Conservation (phyloP, 257 asterid genomes). For the Rehmannia glutinosa region DNA sequence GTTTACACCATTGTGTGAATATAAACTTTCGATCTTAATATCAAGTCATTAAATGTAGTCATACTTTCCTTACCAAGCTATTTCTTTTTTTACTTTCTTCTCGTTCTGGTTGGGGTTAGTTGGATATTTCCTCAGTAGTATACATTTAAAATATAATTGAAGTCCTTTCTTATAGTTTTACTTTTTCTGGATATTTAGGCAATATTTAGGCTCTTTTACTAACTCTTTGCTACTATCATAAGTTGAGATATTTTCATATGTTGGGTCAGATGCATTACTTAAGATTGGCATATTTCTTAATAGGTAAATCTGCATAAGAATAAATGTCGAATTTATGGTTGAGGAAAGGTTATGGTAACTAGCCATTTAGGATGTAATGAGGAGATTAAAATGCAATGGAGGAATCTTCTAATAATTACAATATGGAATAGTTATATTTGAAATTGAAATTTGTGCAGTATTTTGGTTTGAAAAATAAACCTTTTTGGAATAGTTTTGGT, state of each 20-base stretch:
- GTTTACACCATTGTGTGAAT: background rate
- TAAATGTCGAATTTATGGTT: background rate
- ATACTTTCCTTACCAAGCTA: background rate
- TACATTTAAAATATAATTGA: background rate
- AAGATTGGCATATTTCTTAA: background rate
- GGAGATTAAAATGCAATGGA: background rate
- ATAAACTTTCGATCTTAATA: background rate
- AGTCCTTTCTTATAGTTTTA: too few relatives aligned
- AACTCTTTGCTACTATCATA: background rate
- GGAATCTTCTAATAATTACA: background rate
- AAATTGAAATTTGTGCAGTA: conserved; percentile 8
- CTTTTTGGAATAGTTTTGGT: background rate
- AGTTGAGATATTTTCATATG: background rate
- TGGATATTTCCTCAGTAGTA: background rate
- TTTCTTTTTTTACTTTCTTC: background rate
- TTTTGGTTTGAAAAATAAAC: background rate
- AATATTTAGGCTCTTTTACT: background rate
- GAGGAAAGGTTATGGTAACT: background rate
- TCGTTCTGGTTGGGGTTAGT: background rate
- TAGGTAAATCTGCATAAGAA: conserved; percentile 1
- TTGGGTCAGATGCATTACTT: background rate
- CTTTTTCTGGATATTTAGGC: too few relatives aligned
- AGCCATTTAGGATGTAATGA: background rate
- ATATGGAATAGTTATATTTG: background rate
- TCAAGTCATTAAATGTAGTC: background rate